phyloP scores from a whole-genome alignment of 2,329 filamentous ascomycete genomes.

The Fusarium agapanthi region DNA sequence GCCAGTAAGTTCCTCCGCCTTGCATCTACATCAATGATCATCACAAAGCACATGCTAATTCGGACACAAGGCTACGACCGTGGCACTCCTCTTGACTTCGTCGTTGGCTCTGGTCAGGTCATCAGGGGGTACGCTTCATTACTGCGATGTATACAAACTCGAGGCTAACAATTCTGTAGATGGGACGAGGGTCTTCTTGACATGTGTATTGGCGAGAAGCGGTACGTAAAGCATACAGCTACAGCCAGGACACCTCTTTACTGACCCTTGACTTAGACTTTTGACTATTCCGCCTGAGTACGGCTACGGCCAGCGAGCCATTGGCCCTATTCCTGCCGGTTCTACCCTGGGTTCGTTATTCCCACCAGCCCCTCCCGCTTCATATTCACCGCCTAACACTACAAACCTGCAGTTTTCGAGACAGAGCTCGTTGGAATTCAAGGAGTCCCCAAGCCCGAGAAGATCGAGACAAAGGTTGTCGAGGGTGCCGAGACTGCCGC shows the following conservation, averaged over 20 bases:
- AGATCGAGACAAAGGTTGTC: conserved; percentile 43
- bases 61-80: conserved; percentile 72
- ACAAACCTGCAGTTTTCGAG: conserved; percentile 74
- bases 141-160: conserved; percentile 4
- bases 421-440: conserved; percentile 88
- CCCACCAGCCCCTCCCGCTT: conserved; percentile 12
- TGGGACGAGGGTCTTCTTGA: conserved; percentile 91
- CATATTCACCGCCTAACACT: conserved; percentile 22
- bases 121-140: conserved; percentile 77
- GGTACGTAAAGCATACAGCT: conserved; percentile 50
- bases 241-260: background rate
- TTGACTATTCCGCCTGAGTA: conserved; percentile 88
- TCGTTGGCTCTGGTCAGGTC: conserved; percentile 80
- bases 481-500: conserved; percentile 39
- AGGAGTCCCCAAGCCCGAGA: conserved; percentile 65
- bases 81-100: conserved; percentile 78
- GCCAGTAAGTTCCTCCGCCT: conserved; percentile 60
- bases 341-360: conserved; percentile 74
- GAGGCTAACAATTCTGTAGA: conserved; percentile 52
- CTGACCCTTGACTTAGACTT: conserved; percentile 58
- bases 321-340: conserved; percentile 85
- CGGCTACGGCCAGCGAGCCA: conserved; percentile 79
- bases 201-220: conserved; percentile 97
- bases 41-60: conserved; percentile 11
- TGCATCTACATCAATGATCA: conserved; percentile 2